Evolutionary conservation across 495 filamentous ascomycete genomes (phyloP).

Genomic region (Trypethelium eluteriae): DNA sequence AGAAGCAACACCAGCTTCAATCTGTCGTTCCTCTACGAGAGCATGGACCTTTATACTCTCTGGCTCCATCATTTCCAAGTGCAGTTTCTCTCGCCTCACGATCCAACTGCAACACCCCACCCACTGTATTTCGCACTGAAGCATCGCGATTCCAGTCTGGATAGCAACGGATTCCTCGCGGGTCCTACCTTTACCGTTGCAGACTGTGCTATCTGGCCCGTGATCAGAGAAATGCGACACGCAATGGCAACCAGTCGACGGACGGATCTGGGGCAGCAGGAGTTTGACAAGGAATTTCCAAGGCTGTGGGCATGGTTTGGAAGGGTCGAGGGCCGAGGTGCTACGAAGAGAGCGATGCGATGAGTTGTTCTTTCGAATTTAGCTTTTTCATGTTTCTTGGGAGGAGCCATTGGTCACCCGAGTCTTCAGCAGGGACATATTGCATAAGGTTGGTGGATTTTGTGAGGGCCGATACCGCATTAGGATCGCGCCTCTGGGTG

Average conservation of each 20-base stretch:
- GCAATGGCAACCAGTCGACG: neutral
- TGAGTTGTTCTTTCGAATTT: neutral
- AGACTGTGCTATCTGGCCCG: conserved; percentile 11
- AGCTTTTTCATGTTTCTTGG: neutral
- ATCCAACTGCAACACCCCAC: neutral
- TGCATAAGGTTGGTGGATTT: neutral
- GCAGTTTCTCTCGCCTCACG: neutral
- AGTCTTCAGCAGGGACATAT: neutral
- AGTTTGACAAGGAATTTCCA: conserved; percentile 5
- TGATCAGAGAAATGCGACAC: neutral
- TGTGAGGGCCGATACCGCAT: too few species aligned
- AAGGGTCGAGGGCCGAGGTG: neutral
- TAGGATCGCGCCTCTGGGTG: too few species aligned
- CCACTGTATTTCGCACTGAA: conserved; percentile 6
- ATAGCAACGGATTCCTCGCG: neutral
- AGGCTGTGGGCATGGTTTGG: conserved; percentile 9
- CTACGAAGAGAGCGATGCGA: neutral
- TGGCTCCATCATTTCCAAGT: neutral
- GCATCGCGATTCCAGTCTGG: neutral
- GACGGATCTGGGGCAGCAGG: neutral
- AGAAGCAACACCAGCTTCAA: neutral
- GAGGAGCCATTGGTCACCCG: neutral
- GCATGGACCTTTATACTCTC: neutral
- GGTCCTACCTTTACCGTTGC: neutral
- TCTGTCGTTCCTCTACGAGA: neutral